phyloP scores from a whole-genome alignment of 2,329 filamentous ascomycete genomes.

The Aspergillus glaucus region DNA sequence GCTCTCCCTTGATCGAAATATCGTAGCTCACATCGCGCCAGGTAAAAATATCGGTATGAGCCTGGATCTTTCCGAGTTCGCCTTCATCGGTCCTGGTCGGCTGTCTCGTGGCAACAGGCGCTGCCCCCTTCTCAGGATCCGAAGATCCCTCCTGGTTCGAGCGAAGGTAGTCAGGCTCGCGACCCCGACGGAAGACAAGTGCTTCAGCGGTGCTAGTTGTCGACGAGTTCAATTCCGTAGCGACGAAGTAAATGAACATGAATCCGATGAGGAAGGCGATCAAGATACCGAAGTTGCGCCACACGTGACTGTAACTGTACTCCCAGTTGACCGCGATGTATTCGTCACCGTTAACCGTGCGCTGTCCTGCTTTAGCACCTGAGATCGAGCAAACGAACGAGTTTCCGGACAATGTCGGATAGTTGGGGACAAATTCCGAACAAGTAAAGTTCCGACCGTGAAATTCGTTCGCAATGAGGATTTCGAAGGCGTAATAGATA shows the following conservation, averaged over 20 bases:
- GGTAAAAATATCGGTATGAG: conserved; percentile 69
- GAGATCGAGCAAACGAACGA: conserved; percentile 52
- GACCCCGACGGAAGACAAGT: conserved; percentile 63
- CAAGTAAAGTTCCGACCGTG: conserved; percentile 54
- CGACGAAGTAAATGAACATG: conserved; percentile 53
- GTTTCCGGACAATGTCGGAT: conserved; percentile 28
- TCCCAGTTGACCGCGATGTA: conserved; percentile 51
- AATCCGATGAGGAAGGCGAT: conserved; percentile 58
- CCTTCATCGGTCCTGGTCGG: too few relatives aligned
- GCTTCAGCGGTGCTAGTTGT: conserved; percentile 71
- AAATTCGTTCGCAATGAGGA: conserved; percentile 80
- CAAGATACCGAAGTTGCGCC: conserved; percentile 65
- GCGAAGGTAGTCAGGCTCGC: conserved; percentile 6
- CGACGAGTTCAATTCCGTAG: conserved; percentile 42
- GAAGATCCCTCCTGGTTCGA: not conserved
- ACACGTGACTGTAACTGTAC: conserved; percentile 56
- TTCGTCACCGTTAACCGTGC: conserved; percentile 51
- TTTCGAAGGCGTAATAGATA: conserved; percentile 72
- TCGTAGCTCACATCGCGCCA: conserved; percentile 77
- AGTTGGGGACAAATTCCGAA: conserved; percentile 41
- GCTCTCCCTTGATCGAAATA: conserved; percentile 68
- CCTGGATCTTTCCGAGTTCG: conserved; percentile 36
- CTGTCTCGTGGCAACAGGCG: not conserved
- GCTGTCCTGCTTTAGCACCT: conserved; percentile 50
- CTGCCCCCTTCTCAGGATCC: conserved; percentile 1